Percentiles rank a stretch among this genome's conserved stretches.
phyloP scores from a whole-genome alignment of 2,329 filamentous ascomycete species.

The Sclerotinia glacialis region DNA sequence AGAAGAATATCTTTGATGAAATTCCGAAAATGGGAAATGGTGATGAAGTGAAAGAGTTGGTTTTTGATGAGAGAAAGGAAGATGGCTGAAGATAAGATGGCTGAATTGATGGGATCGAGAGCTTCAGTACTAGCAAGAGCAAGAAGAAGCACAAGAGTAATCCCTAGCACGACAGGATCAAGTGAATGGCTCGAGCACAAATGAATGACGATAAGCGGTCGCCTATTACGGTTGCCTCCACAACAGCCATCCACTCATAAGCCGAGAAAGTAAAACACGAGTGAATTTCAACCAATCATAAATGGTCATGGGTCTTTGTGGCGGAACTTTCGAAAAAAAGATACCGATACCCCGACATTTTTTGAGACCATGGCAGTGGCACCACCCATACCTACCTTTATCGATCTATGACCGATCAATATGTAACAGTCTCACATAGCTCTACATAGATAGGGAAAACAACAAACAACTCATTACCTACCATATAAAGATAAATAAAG shows the following conservation, averaged over 20 bases:
- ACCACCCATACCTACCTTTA: not conserved
- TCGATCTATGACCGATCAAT: not conserved
- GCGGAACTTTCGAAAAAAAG: not conserved
- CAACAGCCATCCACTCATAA: slow-evolving; percentile 2
- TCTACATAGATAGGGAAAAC: no score
- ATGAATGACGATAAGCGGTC: slow-evolving; percentile 21
- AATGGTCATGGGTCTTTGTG: slow-evolving; percentile 2
- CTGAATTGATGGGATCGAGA: slow-evolving; percentile 6
- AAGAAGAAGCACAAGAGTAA: no score
- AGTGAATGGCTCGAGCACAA: not conserved
- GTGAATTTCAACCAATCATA: not conserved
- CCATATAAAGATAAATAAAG: no score
- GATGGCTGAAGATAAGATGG: slow-evolving; percentile 20
- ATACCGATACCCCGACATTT: slow-evolving; percentile 19
- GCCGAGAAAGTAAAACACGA: not conserved
- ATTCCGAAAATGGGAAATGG: slow-evolving; percentile 32
- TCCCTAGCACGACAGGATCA: not conserved
- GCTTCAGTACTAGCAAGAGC: slow-evolving; percentile 12
- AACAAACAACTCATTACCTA: no score
- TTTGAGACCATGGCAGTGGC: not conserved
- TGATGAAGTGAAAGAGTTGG: slow-evolving; percentile 28
- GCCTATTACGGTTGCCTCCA: slow-evolving; percentile 16
- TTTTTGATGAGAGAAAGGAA: slow-evolving; percentile 20
- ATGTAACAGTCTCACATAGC: not conserved
- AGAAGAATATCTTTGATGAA: slow-evolving; percentile 22